Evolutionary conservation across 129 eudicot species (phyloP).

Genomic region (Deinandra increscens): DNA sequence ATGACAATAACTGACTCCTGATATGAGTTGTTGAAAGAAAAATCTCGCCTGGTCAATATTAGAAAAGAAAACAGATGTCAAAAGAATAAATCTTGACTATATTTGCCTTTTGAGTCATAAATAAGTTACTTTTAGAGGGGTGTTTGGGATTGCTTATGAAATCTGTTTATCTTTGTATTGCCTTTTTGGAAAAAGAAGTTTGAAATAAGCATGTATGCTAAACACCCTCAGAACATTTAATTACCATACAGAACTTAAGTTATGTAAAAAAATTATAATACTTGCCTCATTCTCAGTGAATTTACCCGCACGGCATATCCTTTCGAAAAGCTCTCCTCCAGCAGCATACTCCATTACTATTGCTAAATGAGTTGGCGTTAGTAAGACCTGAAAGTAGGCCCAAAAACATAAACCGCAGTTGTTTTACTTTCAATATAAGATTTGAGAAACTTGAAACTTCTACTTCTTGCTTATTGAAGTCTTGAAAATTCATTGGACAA

Average conservation of each 20-base stretch:
- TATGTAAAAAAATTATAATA: background rate
- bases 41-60: constrained; percentile 58
- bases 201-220: background rate
- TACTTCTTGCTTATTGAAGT: background rate
- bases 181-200: background rate
- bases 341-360: constrained; percentile 89
- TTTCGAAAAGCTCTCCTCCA: constrained; percentile 73
- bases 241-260: background rate
- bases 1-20: constrained; percentile 86
- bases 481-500: background rate
- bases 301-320: constrained; percentile 60
- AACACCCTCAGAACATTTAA: background rate
- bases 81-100: background rate
- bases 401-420: background rate
- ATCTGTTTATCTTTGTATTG: too few relatives aligned
- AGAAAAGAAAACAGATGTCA: background rate
- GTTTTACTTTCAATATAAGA: background rate
- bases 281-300: constrained; percentile 68
- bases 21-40: constrained; percentile 82
- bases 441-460: background rate
- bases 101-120: constrained; percentile 7
- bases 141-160: background rate
- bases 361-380: constrained; percentile 77
- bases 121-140: constrained; percentile 5
- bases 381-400: constrained; percentile 49